These are phyloP conservation scores for Cladophialophora psammophila DNA, from an alignment of 2,329 filamentous ascomycete species.

Conservation along the genomic window DNA sequence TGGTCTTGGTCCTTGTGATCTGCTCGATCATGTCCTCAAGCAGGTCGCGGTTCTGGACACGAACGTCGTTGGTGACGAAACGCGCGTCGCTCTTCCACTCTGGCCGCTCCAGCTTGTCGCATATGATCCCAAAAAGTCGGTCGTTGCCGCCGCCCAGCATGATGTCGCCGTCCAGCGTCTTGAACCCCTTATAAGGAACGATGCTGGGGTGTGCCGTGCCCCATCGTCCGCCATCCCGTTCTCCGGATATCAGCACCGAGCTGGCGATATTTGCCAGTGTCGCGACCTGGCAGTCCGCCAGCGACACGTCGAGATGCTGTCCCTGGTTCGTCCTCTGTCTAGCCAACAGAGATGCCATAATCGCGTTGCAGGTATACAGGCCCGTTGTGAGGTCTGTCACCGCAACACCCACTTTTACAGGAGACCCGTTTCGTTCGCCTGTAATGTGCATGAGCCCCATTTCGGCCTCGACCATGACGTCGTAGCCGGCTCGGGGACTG, in stretches of 20 bases:
- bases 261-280: conserved; percentile 95
- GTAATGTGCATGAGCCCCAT: conserved; percentile 99
- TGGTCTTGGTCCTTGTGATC: conserved; percentile 78
- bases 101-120: conserved; percentile 62
- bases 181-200: conserved; percentile 89
- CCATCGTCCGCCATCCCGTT: conserved; percentile 89
- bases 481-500: conserved; percentile 86
- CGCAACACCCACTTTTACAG: conserved; percentile 96
- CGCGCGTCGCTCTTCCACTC: conserved; percentile 65
- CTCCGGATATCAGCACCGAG: conserved; percentile 84
- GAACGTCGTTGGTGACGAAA: conserved; percentile 65
- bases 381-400: conserved; percentile 96
- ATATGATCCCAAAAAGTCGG: conserved; percentile 66
- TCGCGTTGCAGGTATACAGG: conserved; percentile 90
- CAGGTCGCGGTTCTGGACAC: conserved; percentile 72
- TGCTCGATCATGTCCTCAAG: conserved; percentile 81
- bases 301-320: conserved; percentile 88
- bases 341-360: conserved; percentile 89
- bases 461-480: conserved; percentile 99
- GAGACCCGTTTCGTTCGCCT: conserved; percentile 82
- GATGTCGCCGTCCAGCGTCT: conserved; percentile 68
- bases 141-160: conserved; percentile 71
- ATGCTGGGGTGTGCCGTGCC: conserved; percentile 98
- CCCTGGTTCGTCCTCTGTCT: conserved; percentile 71
- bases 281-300: conserved; percentile 94